Conservation (phyloP, 2,329 filamentous ascomycete genomes). For the Meredithiella fracta region DNA sequence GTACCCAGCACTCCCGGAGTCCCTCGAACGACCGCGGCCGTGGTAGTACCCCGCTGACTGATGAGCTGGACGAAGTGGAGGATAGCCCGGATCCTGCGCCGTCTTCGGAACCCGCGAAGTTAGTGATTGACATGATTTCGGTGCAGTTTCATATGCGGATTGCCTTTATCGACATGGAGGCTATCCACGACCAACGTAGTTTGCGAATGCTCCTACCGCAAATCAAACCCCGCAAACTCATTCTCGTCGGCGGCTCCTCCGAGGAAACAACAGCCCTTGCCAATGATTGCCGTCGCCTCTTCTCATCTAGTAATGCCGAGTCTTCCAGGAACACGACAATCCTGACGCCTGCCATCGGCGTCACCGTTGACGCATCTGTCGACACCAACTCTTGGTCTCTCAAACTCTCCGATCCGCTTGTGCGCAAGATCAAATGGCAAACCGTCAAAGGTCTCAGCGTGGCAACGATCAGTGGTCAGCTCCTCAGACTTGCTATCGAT, state of each 20-base stretch:
- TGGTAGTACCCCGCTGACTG: conserved; percentile 25
- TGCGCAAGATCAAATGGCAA: conserved; percentile 85
- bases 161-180: conserved; percentile 80
- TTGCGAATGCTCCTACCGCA: conserved; percentile 88
- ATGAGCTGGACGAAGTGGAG: conserved; percentile 42
- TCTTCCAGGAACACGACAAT: conserved; percentile 43
- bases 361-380: conserved; percentile 71
- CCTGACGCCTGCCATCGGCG: conserved; percentile 63
- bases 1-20: conserved; percentile 30
- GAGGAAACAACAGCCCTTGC: conserved; percentile 68
- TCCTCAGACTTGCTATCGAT: conserved; percentile 25
- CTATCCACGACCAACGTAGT: conserved; percentile 83
- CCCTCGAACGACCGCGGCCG: conserved; percentile 29
- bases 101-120: conserved; percentile 45
- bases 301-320: conserved; percentile 32
- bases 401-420: conserved; percentile 68
- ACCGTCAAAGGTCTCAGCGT: conserved; percentile 79
- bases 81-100: conserved; percentile 39
- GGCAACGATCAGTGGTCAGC: conserved; percentile 73
- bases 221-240: conserved; percentile 84
- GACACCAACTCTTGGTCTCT: conserved; percentile 97
- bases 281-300: conserved; percentile 57
- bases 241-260: conserved; percentile 67
- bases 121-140: conserved; percentile 45
- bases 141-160: conserved; percentile 59